Conservation (phyloP, 441 rosid species). For the Euphorbia celastroides region DNA sequence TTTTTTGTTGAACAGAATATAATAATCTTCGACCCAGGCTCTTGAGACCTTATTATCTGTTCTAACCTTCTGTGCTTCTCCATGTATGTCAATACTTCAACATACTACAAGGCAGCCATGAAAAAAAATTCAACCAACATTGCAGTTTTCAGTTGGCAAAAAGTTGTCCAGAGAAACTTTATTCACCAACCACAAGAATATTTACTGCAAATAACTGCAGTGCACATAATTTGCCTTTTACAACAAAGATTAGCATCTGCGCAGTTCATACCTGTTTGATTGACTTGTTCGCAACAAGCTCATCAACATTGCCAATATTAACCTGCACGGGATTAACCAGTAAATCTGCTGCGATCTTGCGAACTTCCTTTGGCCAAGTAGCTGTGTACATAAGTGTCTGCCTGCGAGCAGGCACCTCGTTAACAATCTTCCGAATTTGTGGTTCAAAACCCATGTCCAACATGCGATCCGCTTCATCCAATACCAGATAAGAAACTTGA, state of each 20-base stretch:
- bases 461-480: constrained; percentile 99
- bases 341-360: constrained; percentile 95
- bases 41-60: constrained; percentile 88
- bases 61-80: constrained; percentile 93
- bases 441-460: constrained; percentile 99
- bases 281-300: constrained; percentile 98
- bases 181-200: background rate
- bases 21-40: constrained; percentile 89
- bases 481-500: constrained; percentile 92
- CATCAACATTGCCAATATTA: constrained; percentile 92
- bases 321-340: constrained; percentile 94
- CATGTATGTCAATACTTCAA: constrained; percentile 74
- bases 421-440: constrained; percentile 92
- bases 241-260: constrained; percentile 4
- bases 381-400: constrained; percentile 99
- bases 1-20: constrained; percentile 94
- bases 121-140: background rate
- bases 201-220: background rate
- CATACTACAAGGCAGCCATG: constrained; percentile 40
- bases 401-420: constrained; percentile 83
- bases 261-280: constrained; percentile 68
- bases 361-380: constrained; percentile 97
- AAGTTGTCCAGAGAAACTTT: background rate
- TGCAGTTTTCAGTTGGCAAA: background rate
- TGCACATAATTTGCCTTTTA: background rate